phyloP scores from a whole-genome alignment of 306 rosid genomes.

The Spatholobus suberectus region DNA sequence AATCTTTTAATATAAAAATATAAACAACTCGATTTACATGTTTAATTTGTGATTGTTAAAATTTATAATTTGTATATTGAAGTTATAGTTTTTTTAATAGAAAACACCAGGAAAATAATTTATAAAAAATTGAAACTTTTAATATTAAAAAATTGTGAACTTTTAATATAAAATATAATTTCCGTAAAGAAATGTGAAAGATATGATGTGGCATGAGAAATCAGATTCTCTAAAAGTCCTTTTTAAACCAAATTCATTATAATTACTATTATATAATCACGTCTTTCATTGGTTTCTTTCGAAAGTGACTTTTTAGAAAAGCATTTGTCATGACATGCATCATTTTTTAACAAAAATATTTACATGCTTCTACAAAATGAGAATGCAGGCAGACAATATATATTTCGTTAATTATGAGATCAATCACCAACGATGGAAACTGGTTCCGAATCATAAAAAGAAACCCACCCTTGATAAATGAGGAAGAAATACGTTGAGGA shows the following conservation, averaged over 20 bases:
- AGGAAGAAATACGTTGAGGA: background rate
- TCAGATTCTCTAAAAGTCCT: background rate
- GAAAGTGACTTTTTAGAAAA: background rate
- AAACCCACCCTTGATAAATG: slow-evolving; percentile 1
- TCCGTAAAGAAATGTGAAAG: background rate
- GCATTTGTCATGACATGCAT: background rate
- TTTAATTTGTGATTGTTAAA: background rate
- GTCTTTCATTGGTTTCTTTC: slow-evolving; percentile 6
- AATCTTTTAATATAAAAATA: background rate
- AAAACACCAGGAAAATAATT: background rate
- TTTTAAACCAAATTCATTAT: background rate
- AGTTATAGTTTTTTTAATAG: background rate
- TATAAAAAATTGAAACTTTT: background rate
- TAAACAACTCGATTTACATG: background rate
- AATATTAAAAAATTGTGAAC: background rate
- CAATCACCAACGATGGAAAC: slow-evolving; percentile 33
- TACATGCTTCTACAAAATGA: background rate
- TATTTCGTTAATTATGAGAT: slow-evolving; percentile 4
- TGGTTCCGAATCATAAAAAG: slow-evolving; percentile 3
- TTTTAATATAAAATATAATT: background rate
- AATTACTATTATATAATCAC: background rate
- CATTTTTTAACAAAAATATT: background rate
- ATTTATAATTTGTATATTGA: background rate
- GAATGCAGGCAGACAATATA: background rate
- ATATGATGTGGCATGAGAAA: background rate